Percentiles rank a stretch among this genome's conserved stretches.
Conservation (phyloP, 2,329 filamentous ascomycete species). For the Exophiala sp. region DNA sequence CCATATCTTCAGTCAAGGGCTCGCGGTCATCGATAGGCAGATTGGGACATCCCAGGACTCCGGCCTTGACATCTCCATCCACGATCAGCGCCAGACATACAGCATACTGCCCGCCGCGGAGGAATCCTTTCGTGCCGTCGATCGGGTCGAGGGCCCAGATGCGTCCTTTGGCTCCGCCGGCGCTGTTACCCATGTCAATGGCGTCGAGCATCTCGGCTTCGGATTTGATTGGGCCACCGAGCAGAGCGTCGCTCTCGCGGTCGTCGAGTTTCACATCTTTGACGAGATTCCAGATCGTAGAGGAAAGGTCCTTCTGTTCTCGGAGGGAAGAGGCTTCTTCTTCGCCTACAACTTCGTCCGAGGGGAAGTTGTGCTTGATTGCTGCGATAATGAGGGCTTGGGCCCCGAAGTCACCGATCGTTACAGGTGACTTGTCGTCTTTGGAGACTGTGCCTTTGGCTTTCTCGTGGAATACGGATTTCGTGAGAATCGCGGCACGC, state of each 20-base stretch:
- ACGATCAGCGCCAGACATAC: constrained; percentile 89
- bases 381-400: constrained; percentile 93
- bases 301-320: constrained; percentile 61
- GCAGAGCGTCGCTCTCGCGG: constrained; percentile 55
- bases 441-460: constrained; percentile 92
- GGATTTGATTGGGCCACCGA: constrained; percentile 63
- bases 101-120: constrained; percentile 93
- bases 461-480: constrained; percentile 76
- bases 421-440: constrained; percentile 92
- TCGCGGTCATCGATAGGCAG: constrained; percentile 78
- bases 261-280: constrained; percentile 64
- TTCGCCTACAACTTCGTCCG: constrained; percentile 88
- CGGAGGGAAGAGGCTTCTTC: constrained; percentile 82
- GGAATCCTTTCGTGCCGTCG: constrained; percentile 94
- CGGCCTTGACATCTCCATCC: constrained; percentile 87
- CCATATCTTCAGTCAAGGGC: constrained; percentile 64
- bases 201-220: constrained; percentile 60
- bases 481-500: constrained; percentile 68
- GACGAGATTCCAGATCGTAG: constrained; percentile 80
- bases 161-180: constrained; percentile 66
- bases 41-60: constrained; percentile 92
- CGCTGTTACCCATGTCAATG: constrained; percentile 63
- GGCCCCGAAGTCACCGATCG: constrained; percentile 94
- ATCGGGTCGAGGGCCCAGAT: constrained; percentile 98
- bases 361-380: constrained; percentile 80